Evolutionary conservation across 2,329 filamentous ascomycete genomes (phyloP).

Genomic region (Penicillium sp.): DNA sequence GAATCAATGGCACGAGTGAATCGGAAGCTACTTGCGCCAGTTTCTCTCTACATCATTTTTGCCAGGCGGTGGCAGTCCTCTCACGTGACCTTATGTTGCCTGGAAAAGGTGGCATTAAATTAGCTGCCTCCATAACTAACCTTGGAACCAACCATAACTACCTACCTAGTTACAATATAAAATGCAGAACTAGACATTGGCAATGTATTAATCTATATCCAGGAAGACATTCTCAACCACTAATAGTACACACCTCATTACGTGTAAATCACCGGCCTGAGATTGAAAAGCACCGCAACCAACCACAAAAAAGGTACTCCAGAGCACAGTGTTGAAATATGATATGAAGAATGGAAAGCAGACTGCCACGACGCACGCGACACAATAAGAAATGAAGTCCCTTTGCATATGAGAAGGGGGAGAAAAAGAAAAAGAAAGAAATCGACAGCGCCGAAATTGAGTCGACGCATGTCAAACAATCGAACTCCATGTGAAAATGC

Average conservation of each 20-base stretch:
- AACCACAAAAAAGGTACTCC: slow-evolving; percentile 20
- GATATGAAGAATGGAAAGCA: slow-evolving; percentile 20
- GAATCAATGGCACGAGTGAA: slow-evolving; percentile 9
- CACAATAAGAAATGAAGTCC: slow-evolving; percentile 1
- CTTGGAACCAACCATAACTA: not conserved
- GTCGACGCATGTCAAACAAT: slow-evolving; percentile 4
- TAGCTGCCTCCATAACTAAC: too few relatives aligned
- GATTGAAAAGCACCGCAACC: slow-evolving; percentile 12
- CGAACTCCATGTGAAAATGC: slow-evolving; percentile 22
- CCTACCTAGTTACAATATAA: not conserved
- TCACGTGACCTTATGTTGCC: not conserved
- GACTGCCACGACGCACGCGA: slow-evolving; percentile 2
- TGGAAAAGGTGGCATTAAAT: not conserved
- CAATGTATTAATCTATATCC: slow-evolving; percentile 22
- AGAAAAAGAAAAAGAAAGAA: not conserved
- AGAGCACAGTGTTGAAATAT: slow-evolving; percentile 20
- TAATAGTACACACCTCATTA: slow-evolving; percentile 19
- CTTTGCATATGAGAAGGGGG: not conserved
- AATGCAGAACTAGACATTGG: not conserved
- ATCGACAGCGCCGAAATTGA: not conserved
- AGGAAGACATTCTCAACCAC: slow-evolving; percentile 10
- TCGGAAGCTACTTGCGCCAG: slow-evolving; percentile 14
- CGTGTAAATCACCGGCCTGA: slow-evolving; percentile 17
- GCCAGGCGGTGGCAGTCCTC: slow-evolving; percentile 14
- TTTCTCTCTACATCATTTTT: slow-evolving; percentile 19